phyloP scores from a whole-genome alignment of 495 filamentous ascomycete species.

The Penicillium simplicissimum region DNA sequence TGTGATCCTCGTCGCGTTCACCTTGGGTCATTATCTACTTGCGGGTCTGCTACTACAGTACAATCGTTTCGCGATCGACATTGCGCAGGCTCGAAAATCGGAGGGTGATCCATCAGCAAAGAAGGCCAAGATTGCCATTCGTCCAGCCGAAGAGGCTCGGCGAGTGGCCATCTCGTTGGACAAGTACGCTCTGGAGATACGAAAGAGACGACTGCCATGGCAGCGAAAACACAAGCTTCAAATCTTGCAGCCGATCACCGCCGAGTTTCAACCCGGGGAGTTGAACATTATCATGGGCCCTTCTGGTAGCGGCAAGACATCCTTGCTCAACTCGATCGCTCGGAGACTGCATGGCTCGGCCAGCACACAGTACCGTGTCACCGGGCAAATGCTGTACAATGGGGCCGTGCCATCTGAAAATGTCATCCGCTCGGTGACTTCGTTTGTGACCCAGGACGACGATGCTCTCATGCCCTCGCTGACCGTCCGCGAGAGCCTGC shows the following conservation, averaged over 20 bases:
- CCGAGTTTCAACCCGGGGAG: constrained; percentile 60
- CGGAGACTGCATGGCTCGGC: constrained; percentile 58
- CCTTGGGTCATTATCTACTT: constrained; percentile 54
- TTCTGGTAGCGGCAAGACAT: constrained; percentile 73
- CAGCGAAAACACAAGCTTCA: constrained; percentile 47
- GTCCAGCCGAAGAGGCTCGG: constrained; percentile 52
- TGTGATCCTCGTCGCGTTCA: constrained; percentile 57
- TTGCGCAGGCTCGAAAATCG: constrained; percentile 54
- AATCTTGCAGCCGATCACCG: constrained; percentile 64
- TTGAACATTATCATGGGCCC: constrained; percentile 80
- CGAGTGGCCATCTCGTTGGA: constrained; percentile 61
- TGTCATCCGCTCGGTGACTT: constrained; percentile 67
- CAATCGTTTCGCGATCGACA: constrained; percentile 58
- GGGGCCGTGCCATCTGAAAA: constrained; percentile 61
- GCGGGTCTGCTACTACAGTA: constrained; percentile 59
- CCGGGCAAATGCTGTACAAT: constrained; percentile 66
- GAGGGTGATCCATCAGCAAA: constrained; percentile 59
- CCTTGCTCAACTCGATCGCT: constrained; percentile 68
- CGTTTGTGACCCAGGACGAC: constrained; percentile 76
- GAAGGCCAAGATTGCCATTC: constrained; percentile 59
- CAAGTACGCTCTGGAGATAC: constrained; percentile 60
- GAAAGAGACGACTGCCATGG: constrained; percentile 53
- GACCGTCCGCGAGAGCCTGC: constrained; percentile 71
- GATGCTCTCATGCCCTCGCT: constrained; percentile 71
- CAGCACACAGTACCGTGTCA: constrained; percentile 52